phyloP scores from a whole-genome alignment of 1,284 basidiomycete genomes.

The Leccinum solheimii region DNA sequence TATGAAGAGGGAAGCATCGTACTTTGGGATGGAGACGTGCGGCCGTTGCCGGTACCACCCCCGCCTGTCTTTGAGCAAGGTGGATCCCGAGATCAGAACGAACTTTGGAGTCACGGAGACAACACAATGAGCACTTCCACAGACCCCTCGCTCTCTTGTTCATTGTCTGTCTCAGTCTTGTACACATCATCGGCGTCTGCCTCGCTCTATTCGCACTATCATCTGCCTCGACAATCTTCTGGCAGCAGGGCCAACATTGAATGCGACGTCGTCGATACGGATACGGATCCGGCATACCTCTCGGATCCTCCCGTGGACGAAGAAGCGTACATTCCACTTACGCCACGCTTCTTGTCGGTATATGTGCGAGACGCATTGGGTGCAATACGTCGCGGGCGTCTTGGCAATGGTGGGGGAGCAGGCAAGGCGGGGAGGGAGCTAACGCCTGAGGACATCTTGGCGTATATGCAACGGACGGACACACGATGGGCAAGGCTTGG shows the following conservation, averaged over 20 bases:
- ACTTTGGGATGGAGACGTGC: conserved; percentile 60
- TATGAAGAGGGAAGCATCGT: conserved; percentile 67
- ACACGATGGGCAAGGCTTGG: conserved; percentile 64
- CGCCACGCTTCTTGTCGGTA: conserved; percentile 47
- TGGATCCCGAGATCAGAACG: conserved; percentile 22
- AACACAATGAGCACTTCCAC: conserved; percentile 20
- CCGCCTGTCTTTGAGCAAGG: not conserved
- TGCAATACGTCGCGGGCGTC: conserved; percentile 27
- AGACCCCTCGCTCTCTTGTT: conserved; percentile 5
- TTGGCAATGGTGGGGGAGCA: not conserved
- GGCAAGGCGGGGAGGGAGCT: conserved; percentile 23
- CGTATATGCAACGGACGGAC: conserved; percentile 48
- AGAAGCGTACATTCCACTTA: conserved; percentile 59
- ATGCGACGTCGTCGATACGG: conserved; percentile 18
- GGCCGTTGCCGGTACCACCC: conserved; percentile 19
- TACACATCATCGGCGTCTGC: conserved; percentile 22
- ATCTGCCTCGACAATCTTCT: conserved; percentile 13
- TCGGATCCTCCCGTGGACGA: conserved; percentile 63
- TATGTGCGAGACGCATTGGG: conserved; percentile 49
- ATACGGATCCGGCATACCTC: conserved; percentile 46
- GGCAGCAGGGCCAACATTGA: not conserved
- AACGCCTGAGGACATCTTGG: conserved; percentile 51
- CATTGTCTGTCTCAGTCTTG: conserved; percentile 7
- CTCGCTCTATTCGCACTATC: conserved; percentile 29
- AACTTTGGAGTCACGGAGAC: conserved; percentile 44